phyloP scores from a whole-genome alignment of 2,329 filamentous ascomycete genomes.

The Septoria petroselini region DNA sequence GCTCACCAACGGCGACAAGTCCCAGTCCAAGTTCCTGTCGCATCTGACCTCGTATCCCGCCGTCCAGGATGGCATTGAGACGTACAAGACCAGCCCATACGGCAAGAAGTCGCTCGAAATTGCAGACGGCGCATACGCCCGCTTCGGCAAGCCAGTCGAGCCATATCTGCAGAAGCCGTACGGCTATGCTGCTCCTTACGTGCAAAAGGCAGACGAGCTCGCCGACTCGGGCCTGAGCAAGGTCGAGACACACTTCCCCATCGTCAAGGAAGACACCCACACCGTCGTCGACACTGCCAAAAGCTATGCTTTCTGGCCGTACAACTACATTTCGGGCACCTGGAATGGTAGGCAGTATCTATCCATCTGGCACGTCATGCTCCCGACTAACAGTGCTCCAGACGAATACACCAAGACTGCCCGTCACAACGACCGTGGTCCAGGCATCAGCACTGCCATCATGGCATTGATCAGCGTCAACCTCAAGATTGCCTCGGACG shows the following conservation, averaged over 20 bases:
- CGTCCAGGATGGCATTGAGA: slow-evolving; percentile 71
- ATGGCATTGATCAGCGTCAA: slow-evolving; percentile 38
- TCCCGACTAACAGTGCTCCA: slow-evolving; percentile 22
- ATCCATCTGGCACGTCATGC: background rate
- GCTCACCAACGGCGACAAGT: slow-evolving; percentile 51
- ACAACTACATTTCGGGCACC: slow-evolving; percentile 36
- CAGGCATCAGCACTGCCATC: slow-evolving; percentile 31
- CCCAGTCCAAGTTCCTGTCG: slow-evolving; percentile 47
- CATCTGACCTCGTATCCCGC: slow-evolving; percentile 83
- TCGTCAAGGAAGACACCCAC: slow-evolving; percentile 52
- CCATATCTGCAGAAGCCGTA: slow-evolving; percentile 77
- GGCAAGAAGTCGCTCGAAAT: slow-evolving; percentile 79
- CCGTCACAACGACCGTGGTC: slow-evolving; percentile 34
- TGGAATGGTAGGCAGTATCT: slow-evolving; percentile 32
- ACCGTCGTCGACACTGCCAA: slow-evolving; percentile 58
- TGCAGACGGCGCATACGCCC: slow-evolving; percentile 70
- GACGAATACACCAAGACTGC: slow-evolving; percentile 41
- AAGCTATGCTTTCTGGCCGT: slow-evolving; percentile 60
- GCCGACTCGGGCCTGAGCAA: slow-evolving; percentile 51
- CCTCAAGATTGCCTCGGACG: slow-evolving; percentile 35
- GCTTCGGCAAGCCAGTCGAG: slow-evolving; percentile 72
- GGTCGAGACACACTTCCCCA: slow-evolving; percentile 55
- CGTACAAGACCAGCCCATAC: slow-evolving; percentile 76
- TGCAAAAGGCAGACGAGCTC: slow-evolving; percentile 74
- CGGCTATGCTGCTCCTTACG: slow-evolving; percentile 78